Evolutionary conservation across 768 basidiomycete genomes (phyloP), one percentile per base, ranked within the genome.

Genomic region (Lentinula guzmanii): DNA sequence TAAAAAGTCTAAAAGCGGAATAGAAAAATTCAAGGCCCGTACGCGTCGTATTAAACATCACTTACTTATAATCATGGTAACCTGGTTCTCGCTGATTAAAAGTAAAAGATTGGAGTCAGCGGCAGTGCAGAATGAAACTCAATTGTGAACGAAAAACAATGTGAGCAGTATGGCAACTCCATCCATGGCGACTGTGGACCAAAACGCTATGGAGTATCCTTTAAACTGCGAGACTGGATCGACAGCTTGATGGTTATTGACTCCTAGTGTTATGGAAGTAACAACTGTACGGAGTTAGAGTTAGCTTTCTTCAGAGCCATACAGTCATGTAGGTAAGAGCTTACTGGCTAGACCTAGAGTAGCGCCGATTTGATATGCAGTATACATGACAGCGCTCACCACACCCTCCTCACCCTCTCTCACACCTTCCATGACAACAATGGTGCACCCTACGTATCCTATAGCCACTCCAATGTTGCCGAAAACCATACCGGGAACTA

Each of bases 401-500:
- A 61, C 60, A 42, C 60, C 60, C 31, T 61, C 33, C 50, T 61
- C 60, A 15, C 50, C 50, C n/a, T 33, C 13, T n/a, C 60, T 28
- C 9, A 35, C 51, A 39, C 60, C 50, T 35, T 61, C 60, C 60
- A 61, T 61, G 9, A 61, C 52, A 3, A 43, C 48, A n/a, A 61
- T 61, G 5, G 60, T 66, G 62, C 61, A 66, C 16, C 54, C 61
- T 33, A 65, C 62, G 61, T 75, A 83, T 6, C 71, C 66, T 53
- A 81, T 64, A 70, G 75, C 77, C 0, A 70, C 64, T 4, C 82
- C 82, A 11, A 71, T 70, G 34, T 74, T 75, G 7, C 81, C 82
- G 52, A 83, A 62, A 37, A 72, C 62, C 67, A 82, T 79, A 11
- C 76, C 82, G 28, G 83, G 80, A 61, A 83, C 77, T 35, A 78